phyloP scores from a whole-genome alignment of 441 rosid genomes.

The Gossypium schwendimanii region DNA sequence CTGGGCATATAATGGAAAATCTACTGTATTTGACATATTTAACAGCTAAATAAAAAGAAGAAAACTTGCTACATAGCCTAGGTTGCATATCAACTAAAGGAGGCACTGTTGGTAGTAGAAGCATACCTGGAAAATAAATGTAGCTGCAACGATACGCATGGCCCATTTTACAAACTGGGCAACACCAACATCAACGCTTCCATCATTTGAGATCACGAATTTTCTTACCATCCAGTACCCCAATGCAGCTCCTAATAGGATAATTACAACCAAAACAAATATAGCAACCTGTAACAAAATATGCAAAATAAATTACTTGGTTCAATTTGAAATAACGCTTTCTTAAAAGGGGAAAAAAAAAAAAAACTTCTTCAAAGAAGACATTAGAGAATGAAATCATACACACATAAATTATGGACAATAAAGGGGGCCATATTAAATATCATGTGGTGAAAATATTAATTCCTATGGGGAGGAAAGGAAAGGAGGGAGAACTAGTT shows the following conservation, averaged over 20 bases:
- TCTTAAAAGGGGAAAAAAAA: background rate
- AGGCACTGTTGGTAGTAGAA: background rate
- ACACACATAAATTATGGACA: background rate
- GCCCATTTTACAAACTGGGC: slow-evolving; percentile 94
- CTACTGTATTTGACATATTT: background rate
- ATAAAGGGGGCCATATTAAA: background rate
- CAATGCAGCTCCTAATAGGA: slow-evolving; percentile 77
- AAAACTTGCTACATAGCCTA: background rate
- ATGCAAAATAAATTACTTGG: background rate
- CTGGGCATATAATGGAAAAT: background rate
- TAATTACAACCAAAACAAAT: slow-evolving; percentile 53
- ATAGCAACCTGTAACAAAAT: slow-evolving; percentile 51
- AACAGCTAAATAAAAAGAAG: background rate
- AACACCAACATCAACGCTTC: slow-evolving; percentile 68
- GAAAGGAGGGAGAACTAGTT: background rate
- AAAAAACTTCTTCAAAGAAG: background rate
- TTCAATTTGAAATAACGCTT: background rate
- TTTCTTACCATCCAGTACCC: slow-evolving; percentile 92
- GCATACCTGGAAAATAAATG: slow-evolving; percentile 28
- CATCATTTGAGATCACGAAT: slow-evolving; percentile 69
- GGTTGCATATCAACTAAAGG: background rate
- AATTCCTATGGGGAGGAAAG: background rate
- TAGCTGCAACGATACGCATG: slow-evolving; percentile 60
- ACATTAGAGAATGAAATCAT: background rate
- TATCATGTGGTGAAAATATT: background rate